These are phyloP conservation scores for Candida sphagnicola DNA, from an alignment of 805 yeast species.

Conservation along the genomic window DNA sequence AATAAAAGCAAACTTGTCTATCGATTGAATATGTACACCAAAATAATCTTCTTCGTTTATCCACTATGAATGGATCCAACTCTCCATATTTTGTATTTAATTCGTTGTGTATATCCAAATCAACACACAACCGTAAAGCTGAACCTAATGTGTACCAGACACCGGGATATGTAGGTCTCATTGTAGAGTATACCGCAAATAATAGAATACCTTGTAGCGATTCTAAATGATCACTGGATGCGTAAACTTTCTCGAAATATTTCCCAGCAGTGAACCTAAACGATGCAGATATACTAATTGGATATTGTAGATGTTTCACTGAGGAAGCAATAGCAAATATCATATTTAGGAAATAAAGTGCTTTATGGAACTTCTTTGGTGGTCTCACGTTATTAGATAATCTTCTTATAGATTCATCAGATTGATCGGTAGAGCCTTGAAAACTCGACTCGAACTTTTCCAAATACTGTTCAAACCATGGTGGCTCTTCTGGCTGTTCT, in stretches of 20 bases:
- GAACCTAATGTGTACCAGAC: constrained; percentile 90
- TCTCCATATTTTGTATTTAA: constrained; percentile 20
- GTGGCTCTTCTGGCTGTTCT: constrained; percentile 1
- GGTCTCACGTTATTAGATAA: constrained; percentile 36
- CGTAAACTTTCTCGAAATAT: constrained; percentile 53
- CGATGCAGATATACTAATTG: constrained; percentile 62
- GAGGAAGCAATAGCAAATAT: constrained; percentile 80
- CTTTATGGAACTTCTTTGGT: constrained; percentile 46
- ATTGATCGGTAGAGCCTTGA: constrained; percentile 6
- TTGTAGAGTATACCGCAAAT: constrained; percentile 66
- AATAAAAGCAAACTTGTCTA: constrained; percentile 78
- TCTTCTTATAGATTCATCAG: constrained; percentile 22
- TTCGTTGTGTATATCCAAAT: constrained; percentile 80
- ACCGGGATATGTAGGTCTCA: constrained; percentile 89
- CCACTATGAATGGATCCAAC: constrained; percentile 55
- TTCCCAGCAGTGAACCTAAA: constrained; percentile 63
- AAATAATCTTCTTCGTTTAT: constrained; percentile 70
- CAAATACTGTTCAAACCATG: constrained; percentile 45
- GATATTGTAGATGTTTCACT: constrained; percentile 64
- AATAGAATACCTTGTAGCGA: constrained; percentile 69
- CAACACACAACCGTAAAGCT: constrained; percentile 75
- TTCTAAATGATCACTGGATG: constrained; percentile 60
- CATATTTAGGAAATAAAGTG: constrained; percentile 69
- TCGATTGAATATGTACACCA: constrained; percentile 91
- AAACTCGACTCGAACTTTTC: constrained; percentile 17